phyloP scores from a whole-genome alignment of 768 basidiomycete species.

The Melanogaster broomeanus region DNA sequence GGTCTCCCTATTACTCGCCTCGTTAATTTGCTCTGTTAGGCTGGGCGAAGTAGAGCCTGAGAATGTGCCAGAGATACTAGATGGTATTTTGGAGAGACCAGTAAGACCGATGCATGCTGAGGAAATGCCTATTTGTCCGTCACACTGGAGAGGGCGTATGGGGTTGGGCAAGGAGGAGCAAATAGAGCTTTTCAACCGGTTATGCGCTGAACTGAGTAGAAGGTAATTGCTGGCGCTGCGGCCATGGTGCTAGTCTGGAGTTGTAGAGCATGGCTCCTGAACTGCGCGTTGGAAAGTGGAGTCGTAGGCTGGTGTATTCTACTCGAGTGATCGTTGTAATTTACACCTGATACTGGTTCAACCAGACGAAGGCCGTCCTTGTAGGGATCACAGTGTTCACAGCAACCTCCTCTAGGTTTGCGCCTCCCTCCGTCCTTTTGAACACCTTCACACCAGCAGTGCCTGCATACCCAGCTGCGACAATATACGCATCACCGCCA shows the following conservation, averaged over 20 bases:
- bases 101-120: slow-evolving; percentile 26
- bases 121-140: slow-evolving; percentile 41
- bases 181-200: slow-evolving; percentile 33
- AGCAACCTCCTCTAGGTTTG: slow-evolving; percentile 51
- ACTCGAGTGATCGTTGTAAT: background rate
- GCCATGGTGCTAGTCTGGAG: background rate
- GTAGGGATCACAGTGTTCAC: slow-evolving; percentile 54
- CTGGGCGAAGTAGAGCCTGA: slow-evolving; percentile 59
- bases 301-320: background rate
- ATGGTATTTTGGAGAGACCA: slow-evolving; percentile 39
- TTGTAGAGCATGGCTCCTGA: too few species aligned
- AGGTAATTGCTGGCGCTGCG: background rate
- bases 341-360: slow-evolving; percentile 2
- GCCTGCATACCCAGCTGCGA: slow-evolving; percentile 56
- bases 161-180: slow-evolving; percentile 64
- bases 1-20: background rate
- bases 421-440: slow-evolving; percentile 54
- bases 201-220: slow-evolving; percentile 2
- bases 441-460: slow-evolving; percentile 58
- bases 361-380: slow-evolving; percentile 52
- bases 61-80: slow-evolving; percentile 57
- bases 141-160: slow-evolving; percentile 74
- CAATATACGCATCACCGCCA: slow-evolving; percentile 51
- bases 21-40: slow-evolving; percentile 39
- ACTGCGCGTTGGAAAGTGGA: too few species aligned